Evolutionary conservation across 768 basidiomycete genomes (phyloP).

Genomic region (Wakefieldia striispora): DNA sequence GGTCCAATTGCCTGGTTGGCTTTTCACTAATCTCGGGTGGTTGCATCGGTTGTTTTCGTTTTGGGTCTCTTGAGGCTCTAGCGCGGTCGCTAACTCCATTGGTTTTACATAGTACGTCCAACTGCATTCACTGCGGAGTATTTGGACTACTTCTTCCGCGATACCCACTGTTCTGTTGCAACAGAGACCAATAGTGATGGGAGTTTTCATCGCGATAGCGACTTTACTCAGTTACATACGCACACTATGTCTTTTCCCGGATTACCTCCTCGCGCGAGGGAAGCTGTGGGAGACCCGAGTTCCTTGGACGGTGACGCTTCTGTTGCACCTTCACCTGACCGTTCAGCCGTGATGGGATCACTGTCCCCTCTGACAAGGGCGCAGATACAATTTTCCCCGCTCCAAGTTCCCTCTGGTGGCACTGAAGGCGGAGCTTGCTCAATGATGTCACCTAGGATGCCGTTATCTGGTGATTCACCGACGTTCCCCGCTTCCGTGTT

Average conservation of each 20-base stretch:
- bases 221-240: neutral
- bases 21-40: too few species aligned
- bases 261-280: neutral
- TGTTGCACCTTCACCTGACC: neutral
- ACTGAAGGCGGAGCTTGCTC: neutral
- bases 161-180: neutral
- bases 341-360: neutral
- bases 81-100: conserved; percentile 3
- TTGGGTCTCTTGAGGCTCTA: neutral
- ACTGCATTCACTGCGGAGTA: conserved; percentile 4
- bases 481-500: neutral
- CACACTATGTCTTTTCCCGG: neutral
- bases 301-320: neutral
- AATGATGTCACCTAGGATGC: neutral
- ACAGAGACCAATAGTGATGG: neutral
- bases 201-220: neutral
- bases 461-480: neutral
- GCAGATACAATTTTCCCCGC: neutral
- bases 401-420: neutral
- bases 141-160: neutral
- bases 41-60: too few species aligned
- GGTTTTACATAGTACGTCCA: conserved; percentile 2
- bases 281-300: too few species aligned
- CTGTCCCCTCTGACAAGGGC: neutral
- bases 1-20: too few species aligned